Evolutionary conservation across 129 eudicot species (phyloP), one percentile per base, ranked within the genome.

Genomic region (Helichrysum umbraculigerum): DNA sequence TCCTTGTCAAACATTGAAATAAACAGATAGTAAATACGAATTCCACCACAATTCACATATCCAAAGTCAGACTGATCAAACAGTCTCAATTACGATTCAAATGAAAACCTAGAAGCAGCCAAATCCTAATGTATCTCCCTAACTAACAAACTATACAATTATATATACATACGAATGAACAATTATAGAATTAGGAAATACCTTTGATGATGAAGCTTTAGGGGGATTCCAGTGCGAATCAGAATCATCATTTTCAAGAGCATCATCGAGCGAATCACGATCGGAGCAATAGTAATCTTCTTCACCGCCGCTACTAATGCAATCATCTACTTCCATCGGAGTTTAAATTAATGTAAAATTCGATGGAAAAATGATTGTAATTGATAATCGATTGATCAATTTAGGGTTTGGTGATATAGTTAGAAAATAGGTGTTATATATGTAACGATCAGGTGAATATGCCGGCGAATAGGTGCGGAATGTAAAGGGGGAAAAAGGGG

Each of bases 231-330:
- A 83, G 61, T 64, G 85, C 61, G 84, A 54, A 72, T 81, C 86
- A 52, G 86, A 57, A 34, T 86, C 74, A 44, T 86, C 98, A 4
- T 86, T 87, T 33, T 85, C 82, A 14, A 85, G 86, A 29, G 76
- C 60, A 57, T 76, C 91, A 62, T 78, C 83, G 25, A 85, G 74
- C 63, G 90, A 90, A 5, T 87, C 92, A 28, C 70, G 78, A 80
- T 83, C 88, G 41, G 84, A 82, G 70, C 81, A 74, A 70, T 58
- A 87, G 79, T 80, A 74, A 41, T 90, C 93, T 32, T 90, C 92
- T 37, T 86, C 93, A 11, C 84, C 81, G 9, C 17, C 5, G 59
- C 91, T 80, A 58, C 88, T 89, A 81, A 73, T 71, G 60, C 75
- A 86, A 83, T 88, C 95, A 69, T 86, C 96, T 78, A 77, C 62